Percentiles rank a stretch among this genome's conserved stretches.
Conservation (phyloP, 352 stramenopile genomes). For the Phytopythium chamaehyphon region DNA sequence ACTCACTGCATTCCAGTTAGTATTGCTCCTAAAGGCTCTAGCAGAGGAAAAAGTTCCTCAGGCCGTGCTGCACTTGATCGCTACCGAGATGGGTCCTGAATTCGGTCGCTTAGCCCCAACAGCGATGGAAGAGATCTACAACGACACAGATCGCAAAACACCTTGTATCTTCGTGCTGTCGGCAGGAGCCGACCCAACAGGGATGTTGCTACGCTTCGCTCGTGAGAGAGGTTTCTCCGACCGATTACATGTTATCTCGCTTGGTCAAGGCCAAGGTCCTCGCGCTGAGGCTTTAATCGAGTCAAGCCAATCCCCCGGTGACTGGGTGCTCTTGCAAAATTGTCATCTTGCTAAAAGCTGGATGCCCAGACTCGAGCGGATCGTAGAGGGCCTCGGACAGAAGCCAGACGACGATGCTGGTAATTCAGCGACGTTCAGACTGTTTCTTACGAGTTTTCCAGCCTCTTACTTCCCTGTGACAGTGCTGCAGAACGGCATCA, state of each 20-base stretch:
- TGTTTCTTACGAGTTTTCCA: constrained; percentile 93
- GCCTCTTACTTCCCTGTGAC: constrained; percentile 91
- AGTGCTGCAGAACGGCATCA: constrained; percentile 91
- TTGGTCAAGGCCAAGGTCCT: constrained; percentile 91
- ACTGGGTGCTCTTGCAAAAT: constrained; percentile 95
- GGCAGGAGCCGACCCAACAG: constrained; percentile 89
- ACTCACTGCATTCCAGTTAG: constrained; percentile 69
- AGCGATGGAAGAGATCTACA: constrained; percentile 93
- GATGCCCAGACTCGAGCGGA: constrained; percentile 91
- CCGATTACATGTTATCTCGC: constrained; percentile 88
- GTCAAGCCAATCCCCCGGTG: constrained; percentile 65
- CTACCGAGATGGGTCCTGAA: constrained; percentile 72
- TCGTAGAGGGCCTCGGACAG: constrained; percentile 84
- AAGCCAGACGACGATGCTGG: constrained; percentile 44
- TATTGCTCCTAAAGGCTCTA: constrained; percentile 72
- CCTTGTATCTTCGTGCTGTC: constrained; percentile 94
- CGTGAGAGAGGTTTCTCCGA: constrained; percentile 88
- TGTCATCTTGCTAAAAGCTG: constrained; percentile 94
- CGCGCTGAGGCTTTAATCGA: constrained; percentile 90
- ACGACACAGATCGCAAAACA: constrained; percentile 88
- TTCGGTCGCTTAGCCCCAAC: constrained; percentile 84
- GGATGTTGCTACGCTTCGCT: constrained; percentile 91
- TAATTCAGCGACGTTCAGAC: constrained; percentile 64
- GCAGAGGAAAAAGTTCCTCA: constrained; percentile 90
- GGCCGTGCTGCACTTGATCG: constrained; percentile 84